Evolutionary conservation across 108 stramenopile species (phyloP).

Genomic region (Conticribra weissflogii): DNA sequence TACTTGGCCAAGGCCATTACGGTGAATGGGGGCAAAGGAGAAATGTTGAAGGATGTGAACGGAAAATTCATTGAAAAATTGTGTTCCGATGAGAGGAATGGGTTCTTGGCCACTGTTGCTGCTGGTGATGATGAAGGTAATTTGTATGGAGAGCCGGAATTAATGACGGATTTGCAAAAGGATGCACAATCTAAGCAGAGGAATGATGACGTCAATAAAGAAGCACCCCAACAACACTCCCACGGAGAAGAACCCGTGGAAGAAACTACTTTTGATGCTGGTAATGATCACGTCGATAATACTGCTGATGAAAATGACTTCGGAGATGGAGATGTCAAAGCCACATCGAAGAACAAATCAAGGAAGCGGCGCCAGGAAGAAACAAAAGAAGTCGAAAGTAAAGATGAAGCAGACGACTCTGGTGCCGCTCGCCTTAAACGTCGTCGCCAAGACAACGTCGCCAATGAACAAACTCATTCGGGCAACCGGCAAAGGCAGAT

Average conservation of each 20-base stretch:
- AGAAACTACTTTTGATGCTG: too few species aligned
- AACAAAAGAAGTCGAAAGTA: too few species aligned
- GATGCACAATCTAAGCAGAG: background rate
- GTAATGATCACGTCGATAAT: too few species aligned
- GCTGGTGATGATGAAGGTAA: slow-evolving; percentile 13
- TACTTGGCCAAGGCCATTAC: slow-evolving; percentile 56
- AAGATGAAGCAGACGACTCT: too few species aligned
- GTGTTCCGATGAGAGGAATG: too few species aligned
- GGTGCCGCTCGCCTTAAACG: too few species aligned
- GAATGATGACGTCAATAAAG: background rate
- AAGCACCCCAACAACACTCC: background rate
- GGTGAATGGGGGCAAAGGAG: slow-evolving; percentile 29
- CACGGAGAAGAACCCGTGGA: too few species aligned
- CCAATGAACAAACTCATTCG: slow-evolving; percentile 5
- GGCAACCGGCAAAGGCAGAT: slow-evolving; percentile 9
- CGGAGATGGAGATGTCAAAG: background rate
- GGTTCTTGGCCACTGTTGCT: too few species aligned
- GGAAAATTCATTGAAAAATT: slow-evolving; percentile 38
- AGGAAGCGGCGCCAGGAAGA: too few species aligned
- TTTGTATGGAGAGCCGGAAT: slow-evolving; percentile 1
- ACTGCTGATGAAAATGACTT: too few species aligned
- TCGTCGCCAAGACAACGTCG: slow-evolving; percentile 9
- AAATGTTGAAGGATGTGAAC: slow-evolving; percentile 34
- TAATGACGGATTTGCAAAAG: background rate
- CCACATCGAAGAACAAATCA: background rate